phyloP scores from a whole-genome alignment of 371 early-diverging fungal genomes.

The Rhizopus microsporus region DNA sequence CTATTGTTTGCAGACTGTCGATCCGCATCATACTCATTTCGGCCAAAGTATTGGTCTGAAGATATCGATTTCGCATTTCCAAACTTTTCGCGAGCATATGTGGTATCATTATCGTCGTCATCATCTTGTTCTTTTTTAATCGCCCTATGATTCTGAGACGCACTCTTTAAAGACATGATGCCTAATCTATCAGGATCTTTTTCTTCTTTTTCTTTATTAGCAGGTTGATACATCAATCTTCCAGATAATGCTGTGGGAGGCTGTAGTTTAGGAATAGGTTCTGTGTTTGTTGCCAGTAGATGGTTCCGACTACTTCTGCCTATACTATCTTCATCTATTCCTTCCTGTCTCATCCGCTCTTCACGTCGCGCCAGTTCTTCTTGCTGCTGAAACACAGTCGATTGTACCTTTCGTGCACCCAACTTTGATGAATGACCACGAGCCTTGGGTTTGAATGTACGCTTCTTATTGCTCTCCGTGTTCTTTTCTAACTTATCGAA shows the following conservation, averaged over 20 bases:
- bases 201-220: neutral
- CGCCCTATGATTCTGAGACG: too few relatives aligned
- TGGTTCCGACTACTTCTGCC: constrained; percentile 9
- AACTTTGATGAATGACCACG: constrained; percentile 8
- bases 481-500: constrained; percentile 15
- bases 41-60: constrained; percentile 87
- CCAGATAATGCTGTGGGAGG: constrained; percentile 7
- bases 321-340: constrained; percentile 13
- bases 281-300: neutral
- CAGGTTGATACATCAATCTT: constrained; percentile 11
- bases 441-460: constrained; percentile 11
- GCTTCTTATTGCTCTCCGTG: neutral
- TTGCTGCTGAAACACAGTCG: constrained; percentile 25
- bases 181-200: constrained; percentile 12
- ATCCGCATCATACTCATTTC: constrained; percentile 60
- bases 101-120: constrained; percentile 19
- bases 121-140: constrained; percentile 1
- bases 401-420: constrained; percentile 26
- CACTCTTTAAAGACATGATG: constrained; percentile 7
- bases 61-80: constrained; percentile 80
- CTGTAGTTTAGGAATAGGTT: constrained; percentile 17
- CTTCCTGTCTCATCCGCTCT: constrained; percentile 14
- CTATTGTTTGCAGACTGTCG: constrained; percentile 55
- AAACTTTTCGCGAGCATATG: constrained; percentile 66
- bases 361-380: constrained; percentile 14